Conservation (phyloP, 805 yeast genomes). For the Wickerhamia fluorescens region DNA sequence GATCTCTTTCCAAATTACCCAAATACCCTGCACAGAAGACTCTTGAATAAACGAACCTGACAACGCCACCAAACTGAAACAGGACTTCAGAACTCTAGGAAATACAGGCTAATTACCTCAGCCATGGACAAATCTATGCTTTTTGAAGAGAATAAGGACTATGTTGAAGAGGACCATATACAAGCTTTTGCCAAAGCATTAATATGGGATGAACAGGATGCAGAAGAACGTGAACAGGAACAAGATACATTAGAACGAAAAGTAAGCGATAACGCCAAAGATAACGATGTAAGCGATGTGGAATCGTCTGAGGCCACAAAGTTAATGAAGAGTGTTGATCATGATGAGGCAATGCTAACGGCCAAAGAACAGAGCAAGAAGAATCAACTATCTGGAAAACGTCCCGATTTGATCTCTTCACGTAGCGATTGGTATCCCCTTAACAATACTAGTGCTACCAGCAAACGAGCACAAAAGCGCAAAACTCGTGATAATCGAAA, state of each 20-base stretch:
- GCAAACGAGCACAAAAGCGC: conserved; percentile 1
- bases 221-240: too few relatives aligned
- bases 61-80: too few relatives aligned
- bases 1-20: too few relatives aligned
- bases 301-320: not conserved
- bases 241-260: too few relatives aligned
- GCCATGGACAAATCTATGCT: too few relatives aligned
- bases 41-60: too few relatives aligned
- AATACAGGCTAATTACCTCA: too few relatives aligned
- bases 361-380: not conserved
- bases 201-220: conserved; percentile 26
- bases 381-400: conserved; percentile 3
- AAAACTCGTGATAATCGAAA: not conserved
- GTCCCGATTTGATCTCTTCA: conserved; percentile 15
- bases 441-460: conserved; percentile 6
- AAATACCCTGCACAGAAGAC: too few relatives aligned
- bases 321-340: not conserved
- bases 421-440: conserved; percentile 24
- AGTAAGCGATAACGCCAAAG: conserved; percentile 11
- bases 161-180: conserved; percentile 29
- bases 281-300: conserved; percentile 1
- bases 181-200: conserved; percentile 35
- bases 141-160: conserved; percentile 18
- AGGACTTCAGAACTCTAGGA: too few relatives aligned
- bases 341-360: conserved; percentile 1